Conservation (phyloP, 345 rosid genomes). For the Moringa oleifera region DNA sequence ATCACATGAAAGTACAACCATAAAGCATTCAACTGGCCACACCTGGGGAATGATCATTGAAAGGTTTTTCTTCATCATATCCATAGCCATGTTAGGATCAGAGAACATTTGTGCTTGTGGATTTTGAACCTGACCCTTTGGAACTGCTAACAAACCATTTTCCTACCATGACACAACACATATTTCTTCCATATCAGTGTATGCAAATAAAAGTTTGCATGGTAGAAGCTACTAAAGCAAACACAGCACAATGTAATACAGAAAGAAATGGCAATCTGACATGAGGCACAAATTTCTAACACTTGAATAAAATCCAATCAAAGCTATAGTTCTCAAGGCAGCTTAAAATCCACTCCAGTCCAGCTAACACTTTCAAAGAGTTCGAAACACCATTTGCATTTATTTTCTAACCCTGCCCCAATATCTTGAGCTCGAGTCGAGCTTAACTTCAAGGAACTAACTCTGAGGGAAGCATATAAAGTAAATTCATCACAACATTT, state of each 20-base stretch:
- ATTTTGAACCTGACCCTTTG: constrained; percentile 74
- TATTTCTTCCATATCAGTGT: neutral
- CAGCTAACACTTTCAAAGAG: neutral
- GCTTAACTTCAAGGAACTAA: neutral
- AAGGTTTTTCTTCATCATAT: constrained; percentile 99
- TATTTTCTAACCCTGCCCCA: neutral
- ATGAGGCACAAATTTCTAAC: neutral
- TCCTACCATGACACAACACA: constrained; percentile 46
- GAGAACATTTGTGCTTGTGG: constrained; percentile 98
- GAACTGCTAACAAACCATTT: constrained; percentile 84
- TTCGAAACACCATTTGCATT: too few relatives aligned
- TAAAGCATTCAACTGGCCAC: constrained; percentile 1
- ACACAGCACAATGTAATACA: neutral
- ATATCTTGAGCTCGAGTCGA: neutral
- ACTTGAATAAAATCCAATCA: neutral
- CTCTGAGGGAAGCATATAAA: neutral
- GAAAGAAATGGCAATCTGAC: too few relatives aligned
- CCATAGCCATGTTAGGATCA: constrained; percentile 99
- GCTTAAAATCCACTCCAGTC: neutral
- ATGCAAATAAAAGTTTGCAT: neutral
- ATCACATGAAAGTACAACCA: neutral
- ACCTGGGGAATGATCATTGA: constrained; percentile 99
- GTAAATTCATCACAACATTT: neutral
- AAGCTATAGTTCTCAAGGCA: neutral
- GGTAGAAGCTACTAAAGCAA: neutral